These are phyloP conservation scores for Fragilariopsis cylindrus DNA, from an alignment of 108 stramenopile genomes.

Conservation along the genomic window DNA sequence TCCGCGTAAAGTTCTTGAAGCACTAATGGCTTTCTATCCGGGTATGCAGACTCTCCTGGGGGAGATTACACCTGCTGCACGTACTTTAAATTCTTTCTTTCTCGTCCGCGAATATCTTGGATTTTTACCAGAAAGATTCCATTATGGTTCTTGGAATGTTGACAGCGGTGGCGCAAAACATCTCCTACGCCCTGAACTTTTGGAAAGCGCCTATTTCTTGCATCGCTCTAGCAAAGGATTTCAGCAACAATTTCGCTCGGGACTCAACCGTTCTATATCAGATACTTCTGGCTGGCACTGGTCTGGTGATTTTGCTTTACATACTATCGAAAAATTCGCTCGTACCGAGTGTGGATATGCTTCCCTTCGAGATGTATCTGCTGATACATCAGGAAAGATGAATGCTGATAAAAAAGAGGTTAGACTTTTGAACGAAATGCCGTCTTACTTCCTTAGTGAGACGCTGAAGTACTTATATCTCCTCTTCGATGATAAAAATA, in stretches of 20 bases:
- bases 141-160: slow-evolving; percentile 66
- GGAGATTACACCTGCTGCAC: slow-evolving; percentile 70
- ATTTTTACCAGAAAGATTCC: slow-evolving; percentile 88
- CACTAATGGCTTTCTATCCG: slow-evolving; percentile 94
- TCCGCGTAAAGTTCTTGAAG: slow-evolving; percentile 68
- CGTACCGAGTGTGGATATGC: slow-evolving; percentile 67
- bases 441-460: slow-evolving; percentile 94
- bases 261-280: slow-evolving; percentile 1
- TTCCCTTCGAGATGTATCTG: slow-evolving; percentile 48
- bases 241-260: slow-evolving; percentile 22
- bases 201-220: slow-evolving; percentile 87
- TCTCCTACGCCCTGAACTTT: slow-evolving; percentile 89
- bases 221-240: slow-evolving; percentile 71
- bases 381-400: slow-evolving; percentile 49
- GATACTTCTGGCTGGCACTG: slow-evolving; percentile 69
- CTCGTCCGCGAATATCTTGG: slow-evolving; percentile 74
- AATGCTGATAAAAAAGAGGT: slow-evolving; percentile 21
- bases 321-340: slow-evolving; percentile 33
- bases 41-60: slow-evolving; percentile 91
- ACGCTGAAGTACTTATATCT: slow-evolving; percentile 97
- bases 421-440: slow-evolving; percentile 88
- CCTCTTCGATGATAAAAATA: slow-evolving; percentile 85
- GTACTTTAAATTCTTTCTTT: slow-evolving; percentile 81
- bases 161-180: slow-evolving; percentile 58
- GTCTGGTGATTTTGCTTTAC: slow-evolving; percentile 74